Conservation (phyloP, 2,329 filamentous ascomycete genomes). For the Neonectria sp. region DNA sequence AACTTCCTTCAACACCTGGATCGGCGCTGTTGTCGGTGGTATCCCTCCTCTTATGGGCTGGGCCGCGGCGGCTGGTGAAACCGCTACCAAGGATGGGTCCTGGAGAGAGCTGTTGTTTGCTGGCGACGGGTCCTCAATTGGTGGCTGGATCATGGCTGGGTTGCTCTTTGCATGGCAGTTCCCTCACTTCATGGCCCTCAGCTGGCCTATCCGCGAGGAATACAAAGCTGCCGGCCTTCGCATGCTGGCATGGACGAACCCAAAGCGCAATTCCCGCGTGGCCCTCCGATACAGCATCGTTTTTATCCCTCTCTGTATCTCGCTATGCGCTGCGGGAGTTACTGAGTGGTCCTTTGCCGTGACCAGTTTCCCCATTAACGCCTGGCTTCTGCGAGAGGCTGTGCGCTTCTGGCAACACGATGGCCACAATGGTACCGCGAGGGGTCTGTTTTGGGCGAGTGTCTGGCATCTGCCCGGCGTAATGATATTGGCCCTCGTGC, state of each 20-base stretch:
- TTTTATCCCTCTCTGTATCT: constrained; percentile 90
- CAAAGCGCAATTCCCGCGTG: constrained; percentile 86
- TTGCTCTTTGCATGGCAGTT: constrained; percentile 98
- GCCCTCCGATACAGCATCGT: constrained; percentile 88
- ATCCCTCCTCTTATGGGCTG: constrained; percentile 98
- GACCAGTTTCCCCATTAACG: constrained; percentile 86
- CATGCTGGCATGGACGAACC: constrained; percentile 91
- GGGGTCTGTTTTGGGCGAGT: constrained; percentile 95
- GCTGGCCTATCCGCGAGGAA: constrained; percentile 90
- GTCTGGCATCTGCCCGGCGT: constrained; percentile 95
- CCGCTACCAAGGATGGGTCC: constrained; percentile 80
- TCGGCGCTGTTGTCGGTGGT: constrained; percentile 91
- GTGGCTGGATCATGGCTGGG: constrained; percentile 90
- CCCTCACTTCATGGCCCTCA: constrained; percentile 96
- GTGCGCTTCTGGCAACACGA: constrained; percentile 85
- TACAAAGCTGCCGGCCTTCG: constrained; percentile 80
- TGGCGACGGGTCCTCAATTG: constrained; percentile 72
- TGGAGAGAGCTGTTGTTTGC: constrained; percentile 85
- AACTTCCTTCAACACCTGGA: constrained; percentile 92
- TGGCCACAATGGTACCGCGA: constrained; percentile 84
- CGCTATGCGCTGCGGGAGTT: constrained; percentile 82
- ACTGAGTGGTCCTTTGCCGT: constrained; percentile 89
- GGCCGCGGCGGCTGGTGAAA: constrained; percentile 93
- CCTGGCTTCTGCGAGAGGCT: constrained; percentile 87
- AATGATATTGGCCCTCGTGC: constrained; percentile 89